phyloP scores from a whole-genome alignment of 2,329 filamentous ascomycete genomes.

The Nemania bipapillata region DNA sequence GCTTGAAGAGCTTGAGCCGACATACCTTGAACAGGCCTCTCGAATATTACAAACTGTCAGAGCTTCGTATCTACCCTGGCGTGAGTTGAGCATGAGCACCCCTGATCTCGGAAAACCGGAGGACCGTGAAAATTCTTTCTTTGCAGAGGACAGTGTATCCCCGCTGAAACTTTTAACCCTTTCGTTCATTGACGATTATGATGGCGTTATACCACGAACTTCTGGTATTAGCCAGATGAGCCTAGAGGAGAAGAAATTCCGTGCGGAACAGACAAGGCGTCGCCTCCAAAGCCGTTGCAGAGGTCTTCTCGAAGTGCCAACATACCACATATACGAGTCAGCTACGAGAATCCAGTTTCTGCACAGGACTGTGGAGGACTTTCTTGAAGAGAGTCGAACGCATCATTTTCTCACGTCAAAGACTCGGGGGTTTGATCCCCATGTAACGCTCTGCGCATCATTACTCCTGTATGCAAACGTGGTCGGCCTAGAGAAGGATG shows the following conservation, averaged over 20 bases:
- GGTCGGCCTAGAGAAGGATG: background rate
- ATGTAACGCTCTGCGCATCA: background rate
- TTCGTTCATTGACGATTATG: background rate
- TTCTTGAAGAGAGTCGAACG: background rate
- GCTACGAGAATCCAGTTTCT: conserved; percentile 12
- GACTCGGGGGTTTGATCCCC: background rate
- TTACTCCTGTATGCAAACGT: background rate
- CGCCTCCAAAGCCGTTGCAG: conserved; percentile 19
- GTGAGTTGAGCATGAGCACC: background rate
- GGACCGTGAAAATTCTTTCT: background rate
- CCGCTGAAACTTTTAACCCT: background rate
- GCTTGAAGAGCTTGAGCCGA: background rate
- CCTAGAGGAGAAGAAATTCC: background rate
- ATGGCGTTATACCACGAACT: background rate
- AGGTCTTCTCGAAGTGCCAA: conserved; percentile 20
- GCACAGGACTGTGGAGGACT: conserved; percentile 24
- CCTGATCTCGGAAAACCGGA: background rate
- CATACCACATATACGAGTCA: background rate
- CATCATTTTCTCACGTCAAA: background rate
- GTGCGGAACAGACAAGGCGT: conserved; percentile 8
- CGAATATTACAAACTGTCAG: background rate
- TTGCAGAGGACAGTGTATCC: background rate
- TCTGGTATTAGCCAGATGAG: background rate
- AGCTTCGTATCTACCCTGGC: background rate
- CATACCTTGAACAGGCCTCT: background rate